Base-by-base conservation (phyloP, 352 stramenopile genomes). In the Peronospora belbahrii region DNA sequence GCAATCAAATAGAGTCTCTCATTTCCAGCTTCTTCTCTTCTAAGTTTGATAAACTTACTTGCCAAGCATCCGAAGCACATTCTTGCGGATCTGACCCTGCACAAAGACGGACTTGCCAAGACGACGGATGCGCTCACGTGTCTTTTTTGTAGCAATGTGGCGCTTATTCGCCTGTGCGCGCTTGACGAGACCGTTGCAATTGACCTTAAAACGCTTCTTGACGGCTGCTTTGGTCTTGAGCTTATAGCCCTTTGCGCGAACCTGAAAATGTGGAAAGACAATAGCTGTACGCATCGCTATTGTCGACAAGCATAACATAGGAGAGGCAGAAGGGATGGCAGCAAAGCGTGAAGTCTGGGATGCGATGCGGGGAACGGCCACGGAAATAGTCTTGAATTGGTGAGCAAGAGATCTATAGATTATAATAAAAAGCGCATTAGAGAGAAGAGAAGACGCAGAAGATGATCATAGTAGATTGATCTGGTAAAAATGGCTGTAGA, bases 131-230 rank as follows among this genome's bases (percentile, higher is more conserved):
- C 75, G 74, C 49, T 88, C 72, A 43, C 74, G 76, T 32, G 68
- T 88, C 71, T 91, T 91, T 58, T 91, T 87, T 23, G 79, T 90
- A 17, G 75, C 76, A 51, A 90, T 83, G 60, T 90, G 79, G 53
- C 79, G 72, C 72, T 90, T 90, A 62, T 85, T 85, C 53, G 75
- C 71, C 54, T 88, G 74, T 20, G 68, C 63, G 47, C 79, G 75
- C 70, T 88, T 88, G 13, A 90, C 75, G 44, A 85, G 58, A 5
- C 79, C 79, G 51, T 90, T 90, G 51, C 46, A 56, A 61, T 90
- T 90, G 30, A 90, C 75, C 39, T 73, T 76, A 63, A 90, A 90
- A 59, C 79, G 79, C 60, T 90, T 90, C 63, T 90, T 90, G 17
- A 90, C 78, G 8, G 74, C 51, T 41, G 78, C 73, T 63, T 88